phyloP scores from a whole-genome alignment of 2,329 filamentous ascomycete species.

The Alternaria hordeiaustralica region DNA sequence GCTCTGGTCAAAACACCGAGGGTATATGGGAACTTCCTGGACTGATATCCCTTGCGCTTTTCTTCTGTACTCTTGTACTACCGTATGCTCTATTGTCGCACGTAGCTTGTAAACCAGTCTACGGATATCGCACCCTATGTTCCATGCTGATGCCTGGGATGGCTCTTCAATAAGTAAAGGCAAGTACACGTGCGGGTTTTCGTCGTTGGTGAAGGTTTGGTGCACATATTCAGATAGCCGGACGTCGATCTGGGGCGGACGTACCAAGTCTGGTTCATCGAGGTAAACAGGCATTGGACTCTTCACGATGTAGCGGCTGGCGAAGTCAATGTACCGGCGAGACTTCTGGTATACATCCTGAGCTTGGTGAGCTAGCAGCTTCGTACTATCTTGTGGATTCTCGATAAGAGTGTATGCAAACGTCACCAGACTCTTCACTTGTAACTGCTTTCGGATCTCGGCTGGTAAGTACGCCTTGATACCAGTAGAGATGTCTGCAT shows the following conservation, averaged over 20 bases:
- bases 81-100: background rate
- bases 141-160: slow-evolving; percentile 52
- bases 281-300: slow-evolving; percentile 1
- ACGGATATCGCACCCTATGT: slow-evolving; percentile 46
- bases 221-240: slow-evolving; percentile 43
- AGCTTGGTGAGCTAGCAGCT: slow-evolving; percentile 34
- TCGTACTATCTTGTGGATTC: slow-evolving; percentile 39
- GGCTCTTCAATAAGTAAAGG: slow-evolving; percentile 64
- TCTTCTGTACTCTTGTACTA: slow-evolving; percentile 48
- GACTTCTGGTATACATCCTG: slow-evolving; percentile 24
- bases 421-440: slow-evolving; percentile 49
- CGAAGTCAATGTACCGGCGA: slow-evolving; percentile 37
- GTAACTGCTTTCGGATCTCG: slow-evolving; percentile 55
- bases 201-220: slow-evolving; percentile 23
- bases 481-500: slow-evolving; percentile 57
- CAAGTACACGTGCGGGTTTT: slow-evolving; percentile 62
- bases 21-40: slow-evolving; percentile 23
- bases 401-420: slow-evolving; percentile 51
- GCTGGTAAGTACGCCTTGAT: slow-evolving; percentile 52
- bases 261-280: background rate
- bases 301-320: slow-evolving; percentile 32
- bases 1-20: background rate
- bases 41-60: slow-evolving; percentile 41
- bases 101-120: slow-evolving; percentile 50
- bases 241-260: slow-evolving; percentile 38